Base-by-base conservation (phyloP, 2,329 filamentous ascomycete genomes). In the Cordyceps farinosa region DNA sequence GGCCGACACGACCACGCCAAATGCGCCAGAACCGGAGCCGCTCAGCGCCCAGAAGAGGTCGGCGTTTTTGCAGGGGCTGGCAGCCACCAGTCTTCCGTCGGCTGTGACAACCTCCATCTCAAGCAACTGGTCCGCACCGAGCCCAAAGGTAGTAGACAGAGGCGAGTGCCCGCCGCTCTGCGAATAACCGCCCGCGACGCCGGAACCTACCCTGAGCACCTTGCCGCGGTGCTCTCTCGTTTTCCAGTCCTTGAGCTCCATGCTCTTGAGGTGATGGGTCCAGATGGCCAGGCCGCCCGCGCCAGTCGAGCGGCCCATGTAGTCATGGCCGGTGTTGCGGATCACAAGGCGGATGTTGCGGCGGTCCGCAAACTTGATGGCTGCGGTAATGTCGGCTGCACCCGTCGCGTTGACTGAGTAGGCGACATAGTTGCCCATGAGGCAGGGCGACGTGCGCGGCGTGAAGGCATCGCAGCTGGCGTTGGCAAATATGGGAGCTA, bases 41-140 rank as follows among this genome's bases (percentile, higher is more conserved):
- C 76, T 75, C 2, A 86, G 71, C 3, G 84, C 85, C 84, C 84
- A 88, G 73, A 83, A 87, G 5, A 88, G 74, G 56, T 87, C 84
- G 0, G 74, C 60, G 63, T 86, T 80, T 15, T 78, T 65, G 1
- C 70, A 68, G 5, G 71, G 76, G 15, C 75, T 79, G 1, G 82
- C 82, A 3, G 70, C 78, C 1, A 84, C 63, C 29, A 79, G 67
- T 27, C 75, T 61, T 0, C 84, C 83, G 29, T 69, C 68, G 0
- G 76, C 79, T 7, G 79, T 81, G 10, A 87, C 76, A 1, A 85
- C 80, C 61, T 84, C 77, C 63, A 74, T 80, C 61, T 79, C 75
- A 2, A 87, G 72, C 0, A 80, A 76, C 57, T 87, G 80, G 68
- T 88, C 85, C 0, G 83, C 83, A 15, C 71, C 81, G 2, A 88